Percentiles rank a stretch among this genome's conserved stretches.
Evolutionary conservation across 805 yeast species (phyloP).

Genomic region (Ogataea glucozyma): DNA sequence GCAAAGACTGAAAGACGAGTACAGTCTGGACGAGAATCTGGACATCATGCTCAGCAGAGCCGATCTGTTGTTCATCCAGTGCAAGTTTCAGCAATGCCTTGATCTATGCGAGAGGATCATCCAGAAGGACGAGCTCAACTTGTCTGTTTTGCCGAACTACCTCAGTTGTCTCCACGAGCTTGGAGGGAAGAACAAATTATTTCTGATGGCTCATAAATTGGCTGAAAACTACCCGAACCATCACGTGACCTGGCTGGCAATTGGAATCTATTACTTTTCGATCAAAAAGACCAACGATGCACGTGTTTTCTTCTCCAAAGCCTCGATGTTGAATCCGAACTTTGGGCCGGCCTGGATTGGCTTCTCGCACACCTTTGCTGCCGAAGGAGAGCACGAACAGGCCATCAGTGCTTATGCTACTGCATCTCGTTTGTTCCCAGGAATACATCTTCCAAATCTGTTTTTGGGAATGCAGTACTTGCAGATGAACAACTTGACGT

Average conservation of each 20-base stretch:
- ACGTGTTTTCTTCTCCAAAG: conserved; percentile 81
- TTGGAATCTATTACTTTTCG: conserved; percentile 85
- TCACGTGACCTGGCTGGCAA: conserved; percentile 88
- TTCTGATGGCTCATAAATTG: conserved; percentile 76
- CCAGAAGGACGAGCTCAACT: conserved; percentile 66
- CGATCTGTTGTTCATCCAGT: conserved; percentile 68
- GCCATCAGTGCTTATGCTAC: conserved; percentile 97
- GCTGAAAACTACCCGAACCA: conserved; percentile 82
- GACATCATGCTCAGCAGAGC: conserved; percentile 72
- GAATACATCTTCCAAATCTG: conserved; percentile 84
- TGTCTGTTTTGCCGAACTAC: conserved; percentile 72
- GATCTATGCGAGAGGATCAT: conserved; percentile 66
- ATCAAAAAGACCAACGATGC: conserved; percentile 77
- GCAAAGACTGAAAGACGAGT: conserved; percentile 65
- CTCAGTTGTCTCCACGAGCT: conserved; percentile 83
- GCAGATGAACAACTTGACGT: conserved; percentile 76
- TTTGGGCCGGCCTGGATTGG: conserved; percentile 98
- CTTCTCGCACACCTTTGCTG: conserved; percentile 96
- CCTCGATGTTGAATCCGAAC: conserved; percentile 83
- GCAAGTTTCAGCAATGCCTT: conserved; percentile 76
- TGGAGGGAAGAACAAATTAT: conserved; percentile 78
- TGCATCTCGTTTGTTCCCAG: conserved; percentile 88
- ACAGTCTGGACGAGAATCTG: conserved; percentile 63
- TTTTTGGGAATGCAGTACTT: conserved; percentile 96
- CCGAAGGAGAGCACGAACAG: conserved; percentile 98